Evolutionary conservation across 2,329 filamentous ascomycete species (phyloP).

Genomic region (Cercospora canescens): DNA sequence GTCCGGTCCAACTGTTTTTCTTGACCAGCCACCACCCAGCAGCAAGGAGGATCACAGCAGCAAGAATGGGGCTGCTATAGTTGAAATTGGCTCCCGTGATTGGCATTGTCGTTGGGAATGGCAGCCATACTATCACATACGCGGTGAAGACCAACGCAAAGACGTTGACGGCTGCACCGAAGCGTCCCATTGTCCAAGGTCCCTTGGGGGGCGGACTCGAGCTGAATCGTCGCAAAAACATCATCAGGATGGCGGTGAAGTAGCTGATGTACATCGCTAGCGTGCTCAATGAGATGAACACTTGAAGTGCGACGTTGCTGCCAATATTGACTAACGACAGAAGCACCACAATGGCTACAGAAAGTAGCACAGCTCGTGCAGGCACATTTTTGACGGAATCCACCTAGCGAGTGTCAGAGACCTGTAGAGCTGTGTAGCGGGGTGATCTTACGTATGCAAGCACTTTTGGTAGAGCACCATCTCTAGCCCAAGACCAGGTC

Average conservation of each 20-base stretch:
- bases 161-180: slow-evolving; percentile 25
- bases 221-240: slow-evolving; percentile 17
- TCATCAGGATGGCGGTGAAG: slow-evolving; percentile 29
- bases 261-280: slow-evolving; percentile 29
- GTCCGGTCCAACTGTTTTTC: slow-evolving; percentile 25
- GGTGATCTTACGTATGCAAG: slow-evolving; percentile 26
- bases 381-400: slow-evolving; percentile 23
- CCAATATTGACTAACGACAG: slow-evolving; percentile 27
- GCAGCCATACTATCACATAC: slow-evolving; percentile 28
- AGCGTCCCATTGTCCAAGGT: slow-evolving; percentile 25
- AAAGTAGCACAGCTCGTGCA: slow-evolving; percentile 26
- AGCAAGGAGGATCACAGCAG: slow-evolving; percentile 24
- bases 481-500: slow-evolving; percentile 31
- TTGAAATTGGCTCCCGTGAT: slow-evolving; percentile 28
- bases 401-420: slow-evolving; percentile 12
- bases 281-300: slow-evolving; percentile 28
- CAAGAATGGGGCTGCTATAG: slow-evolving; percentile 28
- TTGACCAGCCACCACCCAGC: slow-evolving; percentile 21
- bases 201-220: slow-evolving; percentile 17
- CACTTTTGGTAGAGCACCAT: slow-evolving; percentile 27
- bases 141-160: slow-evolving; percentile 28
- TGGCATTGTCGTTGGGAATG: slow-evolving; percentile 27
- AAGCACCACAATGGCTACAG: slow-evolving; percentile 23
- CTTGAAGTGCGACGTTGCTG: slow-evolving; percentile 23
- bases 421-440: background rate